Base-by-base conservation (phyloP, 345 rosid species). In the Kandelia obovata region DNA sequence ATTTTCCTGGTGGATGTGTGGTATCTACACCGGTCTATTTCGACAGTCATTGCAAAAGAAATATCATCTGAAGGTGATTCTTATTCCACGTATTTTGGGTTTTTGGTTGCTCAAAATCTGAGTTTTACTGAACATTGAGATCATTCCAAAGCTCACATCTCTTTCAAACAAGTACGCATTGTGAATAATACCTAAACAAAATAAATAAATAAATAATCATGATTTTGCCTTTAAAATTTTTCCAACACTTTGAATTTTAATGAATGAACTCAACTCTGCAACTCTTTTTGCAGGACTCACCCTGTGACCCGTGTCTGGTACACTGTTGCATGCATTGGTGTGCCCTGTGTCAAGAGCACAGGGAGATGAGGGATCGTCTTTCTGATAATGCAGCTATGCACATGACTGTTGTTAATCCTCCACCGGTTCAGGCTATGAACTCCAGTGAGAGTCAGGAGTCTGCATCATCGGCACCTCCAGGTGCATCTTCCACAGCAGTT, bases 1-100 rank as follows among this genome's bases (percentile, higher is more conserved):
- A 56, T 94, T 91, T 62, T 83, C 95, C 46, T 94, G 97, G 97
- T 89, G 95, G 98, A 87, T 94, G 85, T 91, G 97, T 73, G 96
- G 96, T 52, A 89, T 94, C 72, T 91, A 91, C 69, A 87, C 89
- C 26, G 97, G 97, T 47, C 71, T 89, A 67, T 82, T 91, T 71
- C 92, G 97, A 7, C 90, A 88, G 68, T 80, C 91, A 34, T 71
- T 94, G 58, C 98, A 94, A 78, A 89, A 83, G 77, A 89, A 87
- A 39, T 94, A 94, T 72, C 97, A 94, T 74, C 96, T 94, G 70
- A 94, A 89, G 96, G 98, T 85, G 65, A 51, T 21, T 31, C 19
- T 34, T 62, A 31, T 31, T 56, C 49, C 4, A 11, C 8, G 13
- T 43, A 43, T 43, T 43, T 43, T 43, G 5, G 1, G 17, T 13